Conservation (phyloP, 768 basidiomycete genomes). For the Naganishia kalamii region DNA sequence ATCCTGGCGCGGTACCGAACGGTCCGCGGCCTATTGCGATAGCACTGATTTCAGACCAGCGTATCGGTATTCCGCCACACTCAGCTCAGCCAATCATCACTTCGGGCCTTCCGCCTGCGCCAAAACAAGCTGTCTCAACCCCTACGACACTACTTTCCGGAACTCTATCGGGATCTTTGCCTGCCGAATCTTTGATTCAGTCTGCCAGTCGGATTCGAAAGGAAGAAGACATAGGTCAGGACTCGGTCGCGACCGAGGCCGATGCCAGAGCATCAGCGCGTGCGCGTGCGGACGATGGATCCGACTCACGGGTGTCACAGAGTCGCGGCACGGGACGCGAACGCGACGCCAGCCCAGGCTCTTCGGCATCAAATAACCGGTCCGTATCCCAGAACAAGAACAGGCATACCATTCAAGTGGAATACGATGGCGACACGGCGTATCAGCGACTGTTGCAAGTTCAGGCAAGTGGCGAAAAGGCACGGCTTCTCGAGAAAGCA, state of each 20-base stretch:
- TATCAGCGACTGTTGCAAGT: conserved; percentile 24
- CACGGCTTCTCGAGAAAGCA: background rate
- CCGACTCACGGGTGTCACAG: background rate
- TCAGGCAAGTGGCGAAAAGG: background rate
- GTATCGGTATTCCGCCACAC: background rate
- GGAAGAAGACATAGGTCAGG: background rate
- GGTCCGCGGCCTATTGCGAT: conserved; percentile 1
- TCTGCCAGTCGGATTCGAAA: background rate
- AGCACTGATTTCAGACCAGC: background rate
- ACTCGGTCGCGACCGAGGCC: background rate
- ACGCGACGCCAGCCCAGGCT: background rate
- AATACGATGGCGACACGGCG: conserved; percentile 64
- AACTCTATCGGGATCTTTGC: background rate
- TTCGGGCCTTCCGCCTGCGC: background rate
- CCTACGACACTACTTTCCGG: background rate
- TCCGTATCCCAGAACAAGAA: conserved; percentile 49
- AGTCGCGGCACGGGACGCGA: background rate
- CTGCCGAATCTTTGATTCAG: background rate
- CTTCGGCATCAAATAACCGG: conserved; percentile 17
- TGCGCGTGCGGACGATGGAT: background rate
- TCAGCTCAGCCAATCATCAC: background rate
- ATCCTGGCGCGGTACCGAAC: background rate
- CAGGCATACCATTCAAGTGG: conserved; percentile 92
- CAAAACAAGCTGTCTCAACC: background rate
- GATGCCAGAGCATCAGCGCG: conserved; percentile 10